Percentiles rank a stretch among this genome's conserved stretches.
Evolutionary conservation across 1,139 yeast species (phyloP).

Genomic region (Blastobotrys illinoisensis): DNA sequence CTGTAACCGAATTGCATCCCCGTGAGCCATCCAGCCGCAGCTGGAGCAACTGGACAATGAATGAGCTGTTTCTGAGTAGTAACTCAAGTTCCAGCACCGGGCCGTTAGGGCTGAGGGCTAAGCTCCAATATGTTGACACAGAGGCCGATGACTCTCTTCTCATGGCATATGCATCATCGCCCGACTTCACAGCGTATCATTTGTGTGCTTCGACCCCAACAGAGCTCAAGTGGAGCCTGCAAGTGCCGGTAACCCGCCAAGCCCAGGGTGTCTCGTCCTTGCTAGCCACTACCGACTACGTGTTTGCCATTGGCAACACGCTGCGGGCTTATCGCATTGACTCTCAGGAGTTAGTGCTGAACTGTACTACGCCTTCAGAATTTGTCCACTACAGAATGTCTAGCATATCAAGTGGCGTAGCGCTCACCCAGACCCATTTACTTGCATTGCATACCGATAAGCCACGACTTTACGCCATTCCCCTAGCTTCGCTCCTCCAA

Average conservation of each 20-base stretch:
- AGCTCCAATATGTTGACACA: slow-evolving; percentile 2
- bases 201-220: not conserved
- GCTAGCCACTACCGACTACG: slow-evolving; percentile 1
- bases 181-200: slow-evolving; percentile 1
- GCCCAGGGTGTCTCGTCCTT: slow-evolving; percentile 1
- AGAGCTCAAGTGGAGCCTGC: slow-evolving; percentile 1
- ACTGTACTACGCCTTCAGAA: not conserved
- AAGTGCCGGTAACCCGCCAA: not conserved
- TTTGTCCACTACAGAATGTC: not conserved
- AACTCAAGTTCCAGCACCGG: not conserved
- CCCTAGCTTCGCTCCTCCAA: not conserved
- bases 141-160: slow-evolving; percentile 2
- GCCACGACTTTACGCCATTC: not conserved
- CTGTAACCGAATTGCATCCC: not conserved
- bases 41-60: not conserved
- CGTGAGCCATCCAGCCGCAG: not conserved
- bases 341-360: not conserved
- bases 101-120: not conserved
- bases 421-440: slow-evolving; percentile 5
- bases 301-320: slow-evolving; percentile 1
- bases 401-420: slow-evolving; percentile 2
- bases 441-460: not conserved
- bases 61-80: not conserved
- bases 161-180: not conserved
- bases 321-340: not conserved